Base-by-base conservation (phyloP, 139 green algal genomes). In the Pseudopediastrum boryanum region DNA sequence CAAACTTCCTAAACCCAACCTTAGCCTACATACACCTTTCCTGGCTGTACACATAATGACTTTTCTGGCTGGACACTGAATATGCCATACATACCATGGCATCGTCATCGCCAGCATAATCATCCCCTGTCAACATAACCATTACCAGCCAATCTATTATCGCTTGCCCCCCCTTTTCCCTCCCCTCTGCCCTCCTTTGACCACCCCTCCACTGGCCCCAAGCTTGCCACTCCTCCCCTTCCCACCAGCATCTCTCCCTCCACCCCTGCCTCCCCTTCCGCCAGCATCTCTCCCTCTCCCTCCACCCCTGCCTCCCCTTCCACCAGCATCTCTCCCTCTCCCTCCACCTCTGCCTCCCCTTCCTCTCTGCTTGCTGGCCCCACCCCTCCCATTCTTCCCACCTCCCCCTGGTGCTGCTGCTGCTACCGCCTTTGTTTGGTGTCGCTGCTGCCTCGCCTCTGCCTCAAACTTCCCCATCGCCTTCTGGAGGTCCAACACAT, bases 401-500 rank as follows among this genome's bases (percentile, higher is more conserved):
- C 69, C 66, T 1, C 44, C 79, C 0, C 54, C 59, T 13, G 46
- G 77, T 16, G 65, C 71, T 35, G 75, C 71, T 43, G 42, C 72
- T 19, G 74, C 52, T 58, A 48, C 46, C 16, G 25, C 29, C 62
- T 87, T 87, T 35, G 71, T 76, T 35, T 46, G 62, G 23, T 58
- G 43, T 42, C 84, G 77, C 75, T 87, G 78, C 70, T 91, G 74
- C 9, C 89, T 77, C 35, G 78, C 83, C 54, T 81, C 77, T 35
- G 82, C 64, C 81, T 94, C 89, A 23, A 90, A 54, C 64, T 81
- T 83, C 13, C 81, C 79, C n/a, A 90, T 88, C 8, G 85, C 88
- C 77, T 83, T 85, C 9, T 75, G 62, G 8, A 95, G 79, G 63
- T 96, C 89, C 63, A 96, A 50, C 0, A 95, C 81, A 56, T 96